phyloP scores from a whole-genome alignment of 352 stramenopile genomes.

The Pseudoperonospora humuli region DNA sequence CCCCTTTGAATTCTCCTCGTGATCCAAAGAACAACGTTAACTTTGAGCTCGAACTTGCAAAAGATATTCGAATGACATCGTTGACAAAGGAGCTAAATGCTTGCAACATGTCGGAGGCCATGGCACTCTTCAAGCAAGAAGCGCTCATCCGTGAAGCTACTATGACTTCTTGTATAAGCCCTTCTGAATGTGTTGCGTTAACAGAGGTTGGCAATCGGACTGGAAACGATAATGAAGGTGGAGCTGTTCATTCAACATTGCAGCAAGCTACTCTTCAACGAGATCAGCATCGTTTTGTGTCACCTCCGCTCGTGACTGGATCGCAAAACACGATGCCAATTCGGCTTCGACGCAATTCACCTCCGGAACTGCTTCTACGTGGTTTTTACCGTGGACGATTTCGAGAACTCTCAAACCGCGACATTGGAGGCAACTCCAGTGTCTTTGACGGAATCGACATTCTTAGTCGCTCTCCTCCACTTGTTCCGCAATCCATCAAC shows the following conservation, averaged over 20 bases:
- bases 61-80: neutral
- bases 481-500: slow-evolving; percentile 16
- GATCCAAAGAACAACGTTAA: slow-evolving; percentile 14
- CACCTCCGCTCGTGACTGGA: slow-evolving; percentile 44
- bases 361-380: slow-evolving; percentile 50
- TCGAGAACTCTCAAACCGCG: slow-evolving; percentile 15
- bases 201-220: neutral
- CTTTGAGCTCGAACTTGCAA: slow-evolving; percentile 12
- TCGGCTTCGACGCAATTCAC: slow-evolving; percentile 53
- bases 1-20: slow-evolving; percentile 36
- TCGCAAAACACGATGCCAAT: slow-evolving; percentile 26
- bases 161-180: slow-evolving; percentile 1
- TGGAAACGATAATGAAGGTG: neutral
- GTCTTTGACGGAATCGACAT: slow-evolving; percentile 34
- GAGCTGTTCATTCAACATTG: neutral
- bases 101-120: slow-evolving; percentile 15
- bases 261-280: slow-evolving; percentile 3
- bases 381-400: slow-evolving; percentile 36
- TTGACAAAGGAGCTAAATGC: slow-evolving; percentile 13
- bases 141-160: slow-evolving; percentile 22
- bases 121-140: slow-evolving; percentile 16
- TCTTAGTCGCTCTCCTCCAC: slow-evolving; percentile 21
- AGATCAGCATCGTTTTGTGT: slow-evolving; percentile 31
- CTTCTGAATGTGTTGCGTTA: neutral
- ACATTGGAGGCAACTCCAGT: slow-evolving; percentile 2